Evolutionary conservation across 2,329 filamentous ascomycete genomes (phyloP).

Genomic region (Ophiostoma ips): DNA sequence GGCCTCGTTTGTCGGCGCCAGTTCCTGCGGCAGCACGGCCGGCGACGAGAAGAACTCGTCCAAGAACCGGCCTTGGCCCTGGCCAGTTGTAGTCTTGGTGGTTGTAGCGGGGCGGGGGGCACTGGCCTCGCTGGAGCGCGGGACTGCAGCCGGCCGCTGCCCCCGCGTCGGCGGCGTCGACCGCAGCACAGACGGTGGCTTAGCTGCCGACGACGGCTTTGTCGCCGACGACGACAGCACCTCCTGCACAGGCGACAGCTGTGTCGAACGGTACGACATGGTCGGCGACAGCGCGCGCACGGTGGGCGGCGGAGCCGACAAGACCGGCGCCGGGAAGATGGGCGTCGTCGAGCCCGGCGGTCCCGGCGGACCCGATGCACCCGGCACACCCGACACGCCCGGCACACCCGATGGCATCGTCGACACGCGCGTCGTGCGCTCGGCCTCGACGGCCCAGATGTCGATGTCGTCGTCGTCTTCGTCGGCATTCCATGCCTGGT

Average conservation of each 20-base stretch:
- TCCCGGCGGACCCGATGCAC: too few species aligned
- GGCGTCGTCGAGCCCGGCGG: not conserved
- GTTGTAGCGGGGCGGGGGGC: not conserved
- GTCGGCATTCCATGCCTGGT: too few species aligned
- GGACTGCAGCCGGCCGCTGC: not conserved
- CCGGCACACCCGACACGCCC: too few species aligned
- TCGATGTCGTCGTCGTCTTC: slow-evolving; percentile 27
- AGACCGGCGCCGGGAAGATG: not conserved
- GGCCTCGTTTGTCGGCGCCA: slow-evolving; percentile 9
- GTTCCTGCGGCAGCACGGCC: slow-evolving; percentile 23
- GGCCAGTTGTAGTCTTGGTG: not conserved
- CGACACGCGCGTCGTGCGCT: slow-evolving; percentile 24
- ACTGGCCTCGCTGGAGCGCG: not conserved
- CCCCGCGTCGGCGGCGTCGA: not conserved
- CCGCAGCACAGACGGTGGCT: not conserved
- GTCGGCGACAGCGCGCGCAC: not conserved
- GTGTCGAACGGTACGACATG: not conserved
- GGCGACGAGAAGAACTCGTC: slow-evolving; percentile 43
- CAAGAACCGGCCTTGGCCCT: slow-evolving; percentile 1
- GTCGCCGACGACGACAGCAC: not conserved
- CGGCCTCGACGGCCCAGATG: slow-evolving; percentile 45
- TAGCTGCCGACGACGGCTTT: too few species aligned
- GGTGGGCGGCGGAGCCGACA: not conserved
- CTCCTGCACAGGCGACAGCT: not conserved
- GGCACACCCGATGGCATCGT: slow-evolving; percentile 11